These are phyloP conservation scores for Trichosporon faecale DNA, from an alignment of 1,284 basidiomycete genomes.

Conservation along the genomic window DNA sequence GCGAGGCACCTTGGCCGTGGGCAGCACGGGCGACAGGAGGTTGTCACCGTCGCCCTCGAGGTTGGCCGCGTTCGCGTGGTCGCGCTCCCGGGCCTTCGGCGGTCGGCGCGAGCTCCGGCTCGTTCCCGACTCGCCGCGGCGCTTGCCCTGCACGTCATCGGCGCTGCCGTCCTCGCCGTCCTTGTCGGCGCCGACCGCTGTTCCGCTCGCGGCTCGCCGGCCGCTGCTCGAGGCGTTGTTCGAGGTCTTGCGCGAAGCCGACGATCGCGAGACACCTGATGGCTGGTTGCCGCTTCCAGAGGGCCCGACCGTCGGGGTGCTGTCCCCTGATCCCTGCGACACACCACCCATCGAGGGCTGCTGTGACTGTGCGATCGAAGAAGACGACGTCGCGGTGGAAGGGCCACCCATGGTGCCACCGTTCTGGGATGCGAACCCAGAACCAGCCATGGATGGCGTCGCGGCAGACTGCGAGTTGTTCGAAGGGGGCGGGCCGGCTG, in stretches of 20 bases:
- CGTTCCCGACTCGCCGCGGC: not conserved
- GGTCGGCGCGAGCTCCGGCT: conserved; percentile 15
- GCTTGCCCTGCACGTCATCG: conserved; percentile 15
- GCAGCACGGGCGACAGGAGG: conserved; percentile 26
- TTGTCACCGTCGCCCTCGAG: conserved; percentile 12
- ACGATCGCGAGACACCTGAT: not conserved
- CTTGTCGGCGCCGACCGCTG: conserved; percentile 12
- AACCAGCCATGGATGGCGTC: not conserved
- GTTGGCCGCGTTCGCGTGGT: conserved; percentile 10
- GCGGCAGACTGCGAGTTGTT: not conserved
- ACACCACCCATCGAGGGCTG: not conserved
- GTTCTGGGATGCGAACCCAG: not conserved
- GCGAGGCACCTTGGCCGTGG: conserved; percentile 26
- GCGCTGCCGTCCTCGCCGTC: conserved; percentile 18
- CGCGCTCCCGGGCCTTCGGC: conserved; percentile 25
- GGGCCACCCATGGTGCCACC: not conserved
- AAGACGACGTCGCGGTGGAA: not conserved
- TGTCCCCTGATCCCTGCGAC: not conserved
- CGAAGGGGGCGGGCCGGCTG: not conserved
- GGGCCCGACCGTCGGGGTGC: conserved; percentile 1
- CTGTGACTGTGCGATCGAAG: conserved; percentile 5
- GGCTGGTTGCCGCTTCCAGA: not conserved
- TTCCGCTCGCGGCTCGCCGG: conserved; percentile 12
- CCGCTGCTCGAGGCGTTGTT: not conserved
- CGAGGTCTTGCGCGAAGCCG: conserved; percentile 2